These are phyloP conservation scores for Ricinus communis DNA, from an alignment of 345 rosid genomes.

Conservation along the genomic window DNA sequence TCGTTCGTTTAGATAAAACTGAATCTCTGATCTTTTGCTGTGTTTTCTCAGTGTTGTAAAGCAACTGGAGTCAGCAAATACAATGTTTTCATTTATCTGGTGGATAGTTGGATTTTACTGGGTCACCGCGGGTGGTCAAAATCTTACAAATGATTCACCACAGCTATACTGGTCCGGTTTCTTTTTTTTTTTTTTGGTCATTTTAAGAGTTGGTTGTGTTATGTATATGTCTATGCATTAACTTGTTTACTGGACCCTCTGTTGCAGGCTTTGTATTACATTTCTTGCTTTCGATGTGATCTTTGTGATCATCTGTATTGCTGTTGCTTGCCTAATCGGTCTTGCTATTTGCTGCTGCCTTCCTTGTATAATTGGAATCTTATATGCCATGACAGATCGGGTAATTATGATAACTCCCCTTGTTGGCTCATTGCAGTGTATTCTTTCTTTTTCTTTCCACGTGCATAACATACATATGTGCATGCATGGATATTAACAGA, in stretches of 20 bases:
- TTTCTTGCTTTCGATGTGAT: conserved; percentile 84
- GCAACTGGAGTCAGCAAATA: conserved; percentile 69
- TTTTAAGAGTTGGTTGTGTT: not conserved
- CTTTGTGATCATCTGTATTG: conserved; percentile 72
- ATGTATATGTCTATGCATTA: not conserved
- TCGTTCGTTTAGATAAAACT: too few relatives aligned
- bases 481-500: not conserved
- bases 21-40: not conserved
- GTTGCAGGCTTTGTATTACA: conserved; percentile 75
- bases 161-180: conserved; percentile 70
- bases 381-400: conserved; percentile 77
- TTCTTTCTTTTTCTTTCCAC: not conserved
- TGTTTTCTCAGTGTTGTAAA: conserved; percentile 42
- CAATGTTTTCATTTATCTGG: conserved; percentile 81
- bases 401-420: conserved; percentile 33
- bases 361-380: conserved; percentile 87
- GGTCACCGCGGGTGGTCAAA: conserved; percentile 57
- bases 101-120: conserved; percentile 91
- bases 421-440: not conserved
- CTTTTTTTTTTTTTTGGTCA: not conserved
- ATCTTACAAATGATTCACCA: conserved; percentile 51
- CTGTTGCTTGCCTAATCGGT: conserved; percentile 71
- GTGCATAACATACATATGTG: not conserved
- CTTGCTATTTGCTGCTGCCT: conserved; percentile 93
- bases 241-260: conserved; percentile 20